These are phyloP conservation scores for Trypanosoma scelopori DNA, from an alignment of 208 protist species.

Conservation along the genomic window DNA sequence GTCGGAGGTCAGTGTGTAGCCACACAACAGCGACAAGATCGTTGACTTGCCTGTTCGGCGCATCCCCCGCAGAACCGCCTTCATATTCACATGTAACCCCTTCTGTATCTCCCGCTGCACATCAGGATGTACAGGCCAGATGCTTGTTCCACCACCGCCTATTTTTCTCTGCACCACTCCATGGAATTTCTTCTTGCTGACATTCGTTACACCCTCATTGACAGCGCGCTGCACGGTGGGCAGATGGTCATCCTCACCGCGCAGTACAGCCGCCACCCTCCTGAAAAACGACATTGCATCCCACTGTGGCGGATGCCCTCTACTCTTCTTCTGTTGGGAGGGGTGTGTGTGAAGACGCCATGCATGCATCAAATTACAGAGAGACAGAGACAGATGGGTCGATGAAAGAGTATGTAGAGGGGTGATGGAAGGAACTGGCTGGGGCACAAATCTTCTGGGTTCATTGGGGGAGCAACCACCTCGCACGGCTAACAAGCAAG, in stretches of 20 bases:
- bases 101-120: conserved; percentile 63
- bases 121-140: conserved; percentile 62
- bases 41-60: conserved; percentile 68
- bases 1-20: conserved; percentile 30
- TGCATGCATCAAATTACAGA: too few species aligned
- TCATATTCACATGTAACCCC: conserved; percentile 81
- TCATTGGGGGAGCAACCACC: too few species aligned
- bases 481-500: too few species aligned
- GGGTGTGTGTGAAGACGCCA: not conserved
- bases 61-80: conserved; percentile 71
- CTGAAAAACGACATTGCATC: conserved; percentile 22
- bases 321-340: not conserved
- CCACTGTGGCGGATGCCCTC: not conserved
- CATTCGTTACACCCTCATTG: not conserved
- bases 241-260: not conserved
- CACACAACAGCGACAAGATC: conserved; percentile 60
- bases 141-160: conserved; percentile 30
- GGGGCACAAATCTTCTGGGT: too few species aligned
- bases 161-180: not conserved
- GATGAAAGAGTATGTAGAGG: too few species aligned
- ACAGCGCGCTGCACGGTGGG: not conserved
- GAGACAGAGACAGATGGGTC: too few species aligned
- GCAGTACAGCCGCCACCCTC: conserved; percentile 19
- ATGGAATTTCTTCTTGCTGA: not conserved
- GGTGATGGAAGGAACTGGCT: too few species aligned